Conservation (phyloP, 495 filamentous ascomycete genomes). For the Xylaria cubensis region DNA sequence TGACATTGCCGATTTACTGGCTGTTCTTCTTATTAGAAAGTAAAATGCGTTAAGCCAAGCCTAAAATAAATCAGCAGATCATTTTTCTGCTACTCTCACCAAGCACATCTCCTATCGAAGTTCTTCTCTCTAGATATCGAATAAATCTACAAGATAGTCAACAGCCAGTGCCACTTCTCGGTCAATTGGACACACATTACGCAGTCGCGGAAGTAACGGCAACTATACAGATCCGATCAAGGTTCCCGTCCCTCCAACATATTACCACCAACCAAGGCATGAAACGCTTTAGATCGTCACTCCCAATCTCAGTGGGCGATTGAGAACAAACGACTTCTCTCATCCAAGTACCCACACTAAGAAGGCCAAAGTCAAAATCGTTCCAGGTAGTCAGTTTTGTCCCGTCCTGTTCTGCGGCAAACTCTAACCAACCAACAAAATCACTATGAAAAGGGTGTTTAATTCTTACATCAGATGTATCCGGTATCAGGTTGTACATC, state of each 20-base stretch:
- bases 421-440: too few species aligned
- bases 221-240: background rate
- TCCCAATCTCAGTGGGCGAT: background rate
- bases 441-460: too few species aligned
- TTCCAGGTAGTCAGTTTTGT: background rate
- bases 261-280: background rate
- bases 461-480: too few species aligned
- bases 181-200: too few species aligned
- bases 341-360: background rate
- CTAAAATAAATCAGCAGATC: too few species aligned
- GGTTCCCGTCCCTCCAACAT: background rate
- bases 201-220: background rate
- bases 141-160: too few species aligned
- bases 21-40: too few species aligned
- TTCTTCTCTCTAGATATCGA: too few species aligned
- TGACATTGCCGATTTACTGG: too few species aligned
- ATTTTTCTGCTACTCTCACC: background rate
- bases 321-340: background rate
- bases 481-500: background rate
- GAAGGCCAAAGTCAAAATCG: background rate
- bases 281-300: too few species aligned
- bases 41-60: too few species aligned
- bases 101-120: background rate
- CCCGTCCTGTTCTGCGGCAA: background rate
- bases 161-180: too few species aligned